phyloP scores from a whole-genome alignment of 2,329 filamentous ascomycete genomes.

The Bipolaris victoriae region DNA sequence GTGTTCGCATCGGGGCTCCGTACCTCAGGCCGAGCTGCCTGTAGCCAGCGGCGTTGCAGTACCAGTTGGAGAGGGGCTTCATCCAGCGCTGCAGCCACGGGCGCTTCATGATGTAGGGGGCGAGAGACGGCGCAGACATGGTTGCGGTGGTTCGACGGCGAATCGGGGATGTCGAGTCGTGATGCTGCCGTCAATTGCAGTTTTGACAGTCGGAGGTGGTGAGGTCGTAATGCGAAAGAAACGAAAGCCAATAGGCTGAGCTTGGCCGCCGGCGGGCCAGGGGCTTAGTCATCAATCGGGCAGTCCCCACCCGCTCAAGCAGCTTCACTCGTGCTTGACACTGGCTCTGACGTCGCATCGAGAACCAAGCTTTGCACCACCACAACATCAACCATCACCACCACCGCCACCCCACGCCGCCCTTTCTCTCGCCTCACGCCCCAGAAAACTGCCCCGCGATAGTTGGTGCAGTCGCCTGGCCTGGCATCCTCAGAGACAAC shows the following conservation, averaged over 20 bases:
- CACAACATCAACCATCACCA: neutral
- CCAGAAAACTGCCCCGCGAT: conserved; percentile 3
- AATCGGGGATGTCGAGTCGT: conserved; percentile 27
- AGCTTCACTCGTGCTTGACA: conserved; percentile 22
- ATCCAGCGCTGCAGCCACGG: conserved; percentile 84
- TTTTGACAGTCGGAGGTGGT: conserved; percentile 26
- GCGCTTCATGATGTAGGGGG: conserved; percentile 78
- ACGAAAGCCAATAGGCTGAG: conserved; percentile 26
- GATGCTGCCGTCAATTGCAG: conserved; percentile 38
- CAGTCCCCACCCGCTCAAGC: conserved; percentile 15
- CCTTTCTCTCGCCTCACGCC: conserved; percentile 4
- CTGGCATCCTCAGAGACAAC: neutral
- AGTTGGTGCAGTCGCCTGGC: neutral
- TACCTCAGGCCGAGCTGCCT: conserved; percentile 91
- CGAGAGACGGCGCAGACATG: conserved; percentile 75
- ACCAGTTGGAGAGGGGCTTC: conserved; percentile 85
- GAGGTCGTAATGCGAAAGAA: conserved; percentile 30
- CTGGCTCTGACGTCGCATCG: conserved; percentile 24
- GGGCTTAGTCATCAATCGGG: conserved; percentile 16
- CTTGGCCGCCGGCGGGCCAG: conserved; percentile 16
- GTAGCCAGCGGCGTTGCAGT: conserved; percentile 87
- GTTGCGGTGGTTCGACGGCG: conserved; percentile 37
- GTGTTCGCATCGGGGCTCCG: conserved; percentile 31
- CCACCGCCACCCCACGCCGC: neutral
- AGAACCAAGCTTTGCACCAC: conserved; percentile 15